Base-by-base conservation (phyloP, 345 rosid species). In the Draba incana region DNA sequence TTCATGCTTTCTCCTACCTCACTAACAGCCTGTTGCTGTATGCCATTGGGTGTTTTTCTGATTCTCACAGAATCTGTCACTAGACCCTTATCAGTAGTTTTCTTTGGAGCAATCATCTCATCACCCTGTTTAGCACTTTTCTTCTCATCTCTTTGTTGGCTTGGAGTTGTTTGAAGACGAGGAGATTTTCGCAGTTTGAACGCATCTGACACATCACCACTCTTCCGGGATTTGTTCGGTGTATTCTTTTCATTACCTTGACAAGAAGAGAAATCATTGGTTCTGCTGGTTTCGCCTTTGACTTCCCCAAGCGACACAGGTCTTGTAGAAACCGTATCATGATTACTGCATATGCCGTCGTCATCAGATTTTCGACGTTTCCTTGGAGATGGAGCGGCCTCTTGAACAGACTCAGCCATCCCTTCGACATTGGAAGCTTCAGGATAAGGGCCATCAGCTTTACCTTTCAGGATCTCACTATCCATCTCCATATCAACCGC, bases 11-110 rank as follows among this genome's bases (percentile, higher is more conserved):
- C 66, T 72, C 61, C 71, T 57, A 41, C 60, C 39, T 11, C 60
- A 13, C 27, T 64, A 56, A 41, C 80, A 62, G 38, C 50, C 39
- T 24, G 58, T 73, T 64, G 81, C 69, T 77, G 77, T 49, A 75
- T 61, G 59, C 72, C 82, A 71, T 78, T 77, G 1, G 81, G 75
- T 20, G 88, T 76, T 41, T 75, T 78, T 68, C 79, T 74, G 30
- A 58, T 72, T 53, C 66, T 71, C 27, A 71, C 31, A 51, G 76
- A 71, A 57, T 68, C 83, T 15, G 68, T 47, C 55, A 47, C 38
- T 14, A 51, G 66, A 66, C n/a, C n/a, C n/a, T n/a, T n/a, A n/a
- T n/a, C n/a, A n/a, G n/a, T n/a, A n/a, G 28, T 54, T 62, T 69
- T 61, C 49, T 69, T 74, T 8, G 49, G 70, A 56, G 54, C 55